Evolutionary conservation across 2,329 filamentous ascomycete species (phyloP), one percentile per base, ranked within the genome.

Genomic region (Clonostachys solani): DNA sequence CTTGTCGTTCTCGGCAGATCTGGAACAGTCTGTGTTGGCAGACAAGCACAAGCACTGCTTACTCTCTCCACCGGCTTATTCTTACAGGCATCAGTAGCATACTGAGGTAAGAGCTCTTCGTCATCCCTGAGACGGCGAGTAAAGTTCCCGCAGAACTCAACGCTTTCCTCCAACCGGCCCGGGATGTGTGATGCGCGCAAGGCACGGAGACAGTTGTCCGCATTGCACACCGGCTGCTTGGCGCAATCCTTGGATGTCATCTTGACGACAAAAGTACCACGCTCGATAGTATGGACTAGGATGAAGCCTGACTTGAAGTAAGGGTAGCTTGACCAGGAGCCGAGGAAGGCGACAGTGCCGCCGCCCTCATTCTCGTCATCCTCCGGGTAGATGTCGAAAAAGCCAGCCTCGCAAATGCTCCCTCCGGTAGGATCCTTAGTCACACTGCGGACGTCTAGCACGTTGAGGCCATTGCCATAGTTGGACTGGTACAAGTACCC

Each of bases 371-470:
- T 51, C 33, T 59, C 50, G 52, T 75, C 72, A 56, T 76, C 71
- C 53, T 75, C 72, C 4, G 73, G 73, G 52, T 73, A 66, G 44
- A 68, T 65, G 48, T 76, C 73, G 51, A 76, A 75, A 60, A 63
- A 74, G 0, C 62, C 73, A 5, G 68, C 65, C 54, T 74, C 66
- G 51, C 65, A 64, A 43, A 75, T 63, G 6, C 57, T 55, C 12
- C 56, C 61, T 8, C 72, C 72, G 2, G 66, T 68, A 2, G 62
- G 62, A 35, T 66, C 64, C 29, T 48, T 46, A 9, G 57, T 54
- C 3, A 67, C 56, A 2, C 57, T 60, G 0, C 57, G 54, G 12
- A 66, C 47, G 33, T 67, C 64, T 12, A 61, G 51, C 5, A 67
- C 54, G 43, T 60, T 62, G 13, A 76, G 55, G 15, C 72, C 73